Conservation (phyloP, 2,329 filamentous ascomycete species). For the Lasiodiplodia citricola region DNA sequence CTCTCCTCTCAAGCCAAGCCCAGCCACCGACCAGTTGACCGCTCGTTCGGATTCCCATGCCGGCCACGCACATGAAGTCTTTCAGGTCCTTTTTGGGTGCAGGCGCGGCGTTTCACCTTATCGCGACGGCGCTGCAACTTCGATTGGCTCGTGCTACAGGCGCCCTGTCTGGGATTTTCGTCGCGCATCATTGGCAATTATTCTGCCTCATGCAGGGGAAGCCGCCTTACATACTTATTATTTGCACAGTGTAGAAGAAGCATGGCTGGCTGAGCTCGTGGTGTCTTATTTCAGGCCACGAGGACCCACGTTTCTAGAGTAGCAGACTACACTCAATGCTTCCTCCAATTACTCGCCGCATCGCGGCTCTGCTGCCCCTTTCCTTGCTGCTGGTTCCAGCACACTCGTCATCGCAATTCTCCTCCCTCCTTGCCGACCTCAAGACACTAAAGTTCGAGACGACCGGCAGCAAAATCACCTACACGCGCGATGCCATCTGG, state of each 20-base stretch:
- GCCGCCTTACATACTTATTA: not conserved
- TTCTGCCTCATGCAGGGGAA: not conserved
- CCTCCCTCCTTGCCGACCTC: not conserved
- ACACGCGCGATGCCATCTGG: conserved; percentile 5
- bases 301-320: not conserved
- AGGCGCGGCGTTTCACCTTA: not conserved
- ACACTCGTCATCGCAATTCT: not conserved
- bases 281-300: not conserved
- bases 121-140: not conserved
- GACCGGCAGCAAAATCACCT: not conserved
- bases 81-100: not conserved
- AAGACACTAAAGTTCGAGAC: not conserved
- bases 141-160: not conserved
- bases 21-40: too few species aligned
- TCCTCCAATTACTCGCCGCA: not conserved
- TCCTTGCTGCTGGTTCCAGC: not conserved
- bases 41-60: too few species aligned
- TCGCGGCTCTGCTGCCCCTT: not conserved
- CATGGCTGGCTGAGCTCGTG: not conserved
- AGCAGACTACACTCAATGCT: not conserved
- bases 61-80: too few species aligned
- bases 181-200: not conserved
- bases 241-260: too few species aligned
- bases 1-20: too few species aligned
- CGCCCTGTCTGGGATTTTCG: not conserved